A percentile compares a stretch with the other conserved stretches of the same genome.
Conservation (phyloP, 257 asterid genomes). For the Paulownia fortunei region DNA sequence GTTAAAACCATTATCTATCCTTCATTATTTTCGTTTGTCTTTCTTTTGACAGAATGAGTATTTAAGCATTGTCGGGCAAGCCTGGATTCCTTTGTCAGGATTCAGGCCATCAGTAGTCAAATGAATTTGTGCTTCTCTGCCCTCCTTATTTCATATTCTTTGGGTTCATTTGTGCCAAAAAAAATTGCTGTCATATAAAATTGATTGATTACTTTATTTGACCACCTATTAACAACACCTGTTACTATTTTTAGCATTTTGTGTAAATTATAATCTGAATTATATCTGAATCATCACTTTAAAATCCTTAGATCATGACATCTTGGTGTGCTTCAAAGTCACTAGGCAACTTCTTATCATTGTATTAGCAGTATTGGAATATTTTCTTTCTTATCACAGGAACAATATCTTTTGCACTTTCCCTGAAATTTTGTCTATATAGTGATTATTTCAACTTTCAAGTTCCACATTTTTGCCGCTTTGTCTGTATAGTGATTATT, state of each 20-base stretch:
- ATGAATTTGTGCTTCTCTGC: conserved; percentile 4
- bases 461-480: not conserved
- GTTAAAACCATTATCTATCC: not conserved
- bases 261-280: too few relatives aligned
- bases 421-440: not conserved
- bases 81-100: not conserved
- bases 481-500: not conserved
- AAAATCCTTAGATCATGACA: not conserved
- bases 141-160: not conserved
- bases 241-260: not conserved
- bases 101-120: not conserved
- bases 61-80: not conserved
- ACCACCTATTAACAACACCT: not conserved
- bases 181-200: not conserved
- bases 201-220: not conserved
- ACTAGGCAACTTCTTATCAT: not conserved
- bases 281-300: not conserved
- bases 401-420: not conserved
- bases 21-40: not conserved
- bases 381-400: not conserved
- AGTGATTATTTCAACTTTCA: not conserved
- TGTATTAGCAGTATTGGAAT: not conserved
- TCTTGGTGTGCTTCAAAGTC: not conserved
- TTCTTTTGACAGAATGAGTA: not conserved
- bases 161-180: not conserved